Conservation (phyloP, 352 stramenopile genomes). For the Phytophthora tubulina region DNA sequence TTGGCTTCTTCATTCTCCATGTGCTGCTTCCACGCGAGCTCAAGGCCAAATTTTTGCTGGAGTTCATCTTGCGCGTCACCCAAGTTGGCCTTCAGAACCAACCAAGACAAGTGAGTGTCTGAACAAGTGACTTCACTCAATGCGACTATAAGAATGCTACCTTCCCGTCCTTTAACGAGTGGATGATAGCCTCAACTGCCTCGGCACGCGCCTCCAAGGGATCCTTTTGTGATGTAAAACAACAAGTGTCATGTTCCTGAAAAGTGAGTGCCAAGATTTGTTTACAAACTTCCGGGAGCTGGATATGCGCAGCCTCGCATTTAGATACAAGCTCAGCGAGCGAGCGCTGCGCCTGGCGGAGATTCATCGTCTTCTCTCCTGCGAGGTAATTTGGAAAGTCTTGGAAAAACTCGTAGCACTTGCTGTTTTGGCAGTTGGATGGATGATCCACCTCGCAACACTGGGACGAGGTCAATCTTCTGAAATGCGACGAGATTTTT, state of each 20-base stretch:
- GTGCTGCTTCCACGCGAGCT: conserved; percentile 64
- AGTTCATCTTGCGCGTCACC: conserved; percentile 68
- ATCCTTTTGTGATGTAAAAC: conserved; percentile 36
- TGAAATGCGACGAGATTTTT: neutral
- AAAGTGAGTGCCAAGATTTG: neutral
- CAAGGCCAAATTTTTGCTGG: conserved; percentile 61
- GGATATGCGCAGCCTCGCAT: conserved; percentile 67
- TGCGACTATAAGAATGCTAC: conserved; percentile 14
- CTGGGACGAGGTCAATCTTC: conserved; percentile 29
- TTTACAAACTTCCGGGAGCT: conserved; percentile 55
- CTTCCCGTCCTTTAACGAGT: conserved; percentile 56
- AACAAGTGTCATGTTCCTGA: neutral
- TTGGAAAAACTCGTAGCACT: no score
- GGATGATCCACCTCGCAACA: neutral
- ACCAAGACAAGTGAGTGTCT: neutral
- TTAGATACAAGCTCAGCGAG: conserved; percentile 69
- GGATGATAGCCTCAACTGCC: conserved; percentile 50
- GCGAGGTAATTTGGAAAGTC: neutral
- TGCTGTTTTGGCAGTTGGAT: neutral
- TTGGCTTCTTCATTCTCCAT: conserved; percentile 52
- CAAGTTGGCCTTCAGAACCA: conserved; percentile 40
- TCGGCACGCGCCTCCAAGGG: conserved; percentile 47
- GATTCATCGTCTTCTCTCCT: conserved; percentile 54
- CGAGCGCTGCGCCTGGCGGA: conserved; percentile 66
- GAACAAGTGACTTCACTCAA: neutral